Percentiles rank a stretch among this genome's conserved stretches.
phyloP scores from a whole-genome alignment of 306 rosid genomes.

The Trifolium fragiferum region DNA sequence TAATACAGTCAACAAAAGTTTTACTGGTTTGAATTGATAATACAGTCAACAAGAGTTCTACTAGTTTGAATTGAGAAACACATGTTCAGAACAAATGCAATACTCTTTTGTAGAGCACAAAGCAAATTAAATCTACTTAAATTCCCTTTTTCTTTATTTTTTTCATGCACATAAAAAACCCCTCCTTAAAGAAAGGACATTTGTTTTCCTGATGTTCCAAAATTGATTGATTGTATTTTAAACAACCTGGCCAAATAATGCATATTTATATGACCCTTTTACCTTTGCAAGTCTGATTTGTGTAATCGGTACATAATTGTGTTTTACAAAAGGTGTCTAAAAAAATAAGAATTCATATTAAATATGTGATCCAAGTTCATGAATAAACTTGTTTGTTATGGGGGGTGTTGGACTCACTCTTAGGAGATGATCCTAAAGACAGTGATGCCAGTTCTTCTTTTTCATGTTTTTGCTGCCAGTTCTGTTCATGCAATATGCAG shows the following conservation, averaged over 20 bases:
- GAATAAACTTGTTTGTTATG: slow-evolving; percentile 35
- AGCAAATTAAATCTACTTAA: slow-evolving; percentile 38
- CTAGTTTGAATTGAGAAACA: slow-evolving; percentile 19
- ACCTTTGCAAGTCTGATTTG: too few species aligned
- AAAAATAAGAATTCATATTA: too few species aligned
- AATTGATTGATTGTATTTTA: slow-evolving; percentile 35
- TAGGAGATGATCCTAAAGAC: slow-evolving; percentile 8
- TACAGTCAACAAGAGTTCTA: slow-evolving; percentile 12
- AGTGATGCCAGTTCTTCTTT: too few species aligned
- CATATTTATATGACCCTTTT: too few species aligned
- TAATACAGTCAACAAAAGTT: slow-evolving; percentile 12
- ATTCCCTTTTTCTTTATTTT: slow-evolving; percentile 17
- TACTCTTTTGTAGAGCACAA: slow-evolving; percentile 17
- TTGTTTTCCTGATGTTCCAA: too few species aligned
- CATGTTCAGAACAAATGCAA: slow-evolving; percentile 34
- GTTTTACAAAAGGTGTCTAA: too few species aligned
- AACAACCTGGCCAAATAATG: slow-evolving; percentile 15
- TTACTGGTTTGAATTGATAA: background rate
- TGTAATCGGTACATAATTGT: too few species aligned
- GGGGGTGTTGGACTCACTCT: slow-evolving; percentile 69
- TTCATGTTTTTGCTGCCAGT: too few species aligned
- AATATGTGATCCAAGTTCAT: too few species aligned
- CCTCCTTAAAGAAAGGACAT: background rate
- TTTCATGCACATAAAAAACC: slow-evolving; percentile 1
- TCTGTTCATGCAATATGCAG: too few species aligned